Base-by-base conservation (phyloP, 495 filamentous ascomycete genomes). In the Daldinia grandis region DNA sequence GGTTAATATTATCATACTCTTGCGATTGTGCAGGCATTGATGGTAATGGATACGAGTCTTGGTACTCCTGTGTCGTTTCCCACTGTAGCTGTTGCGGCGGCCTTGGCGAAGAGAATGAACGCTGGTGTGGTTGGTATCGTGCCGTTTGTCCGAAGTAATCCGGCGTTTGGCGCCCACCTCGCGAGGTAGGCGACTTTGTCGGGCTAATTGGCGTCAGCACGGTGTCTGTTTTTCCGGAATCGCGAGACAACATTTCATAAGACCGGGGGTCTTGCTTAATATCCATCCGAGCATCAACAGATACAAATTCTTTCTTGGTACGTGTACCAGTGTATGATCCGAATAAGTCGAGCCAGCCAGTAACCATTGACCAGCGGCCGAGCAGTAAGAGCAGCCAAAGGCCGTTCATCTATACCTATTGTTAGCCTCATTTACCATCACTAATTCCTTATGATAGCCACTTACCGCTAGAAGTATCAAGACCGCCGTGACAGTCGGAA, bases 331-430 rank as follows among this genome's bases (percentile, higher is more conserved):
- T 42, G 30, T 71, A 71, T 21, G 79, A 70, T 21, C 79, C 78
- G 73, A 91, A 79, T 42, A 95, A 75, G 10, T 95, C 89, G 38
- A 84, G 65, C 95, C 95, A 99, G 58, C 92, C 96, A 15, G 83
- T 83, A 56, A 97, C 84, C 88, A 98, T 96, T 24, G 89, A 90
- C 68, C 84, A 87, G 30, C 95, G 91, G 24, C 89, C 90, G 28
- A 97, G 89, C 61, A 98, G 86, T 27, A 96, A 73, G 63, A 94
- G 85, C 64, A 89, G 87, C 90, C 95, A 97, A 55, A 98, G 83
- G 9, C 95, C 95, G 62, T 94, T 92, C 54, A 92, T 83, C 89
- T 92, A 71, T 7, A 59, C 30, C 8, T 8, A 4, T 33, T 24
- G 69, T 83, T 71, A 74, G 63, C 31, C 19, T 55, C 53, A 21